Percentiles rank a stretch among this genome's conserved stretches.
Evolutionary conservation across 192 early-diverging fungal species (phyloP).

Genomic region (Chytriomyces confervae): DNA sequence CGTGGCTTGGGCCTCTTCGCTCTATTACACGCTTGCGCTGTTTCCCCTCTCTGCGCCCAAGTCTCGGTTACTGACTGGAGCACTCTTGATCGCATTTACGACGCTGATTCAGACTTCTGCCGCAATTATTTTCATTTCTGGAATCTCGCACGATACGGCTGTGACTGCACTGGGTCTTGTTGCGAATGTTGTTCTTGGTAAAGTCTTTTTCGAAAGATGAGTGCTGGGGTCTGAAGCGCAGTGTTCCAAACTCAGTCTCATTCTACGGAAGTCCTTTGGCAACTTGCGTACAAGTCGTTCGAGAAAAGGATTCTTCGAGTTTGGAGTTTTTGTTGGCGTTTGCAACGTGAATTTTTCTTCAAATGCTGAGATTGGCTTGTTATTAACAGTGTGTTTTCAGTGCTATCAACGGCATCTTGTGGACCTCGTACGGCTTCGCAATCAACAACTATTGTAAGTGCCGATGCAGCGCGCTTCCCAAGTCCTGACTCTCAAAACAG

Average conservation of each 20-base stretch:
- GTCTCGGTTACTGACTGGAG: not conserved
- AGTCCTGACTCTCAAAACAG: not conserved
- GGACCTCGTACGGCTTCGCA: too few species aligned
- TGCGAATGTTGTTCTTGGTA: slow-evolving; percentile 10
- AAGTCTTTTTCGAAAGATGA: not conserved
- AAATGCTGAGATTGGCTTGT: not conserved
- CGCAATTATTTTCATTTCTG: not conserved
- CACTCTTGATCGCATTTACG: not conserved
- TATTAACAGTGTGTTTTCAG: too few species aligned
- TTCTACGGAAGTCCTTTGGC: slow-evolving; percentile 8
- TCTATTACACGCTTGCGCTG: not conserved
- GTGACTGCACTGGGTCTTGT: not conserved
- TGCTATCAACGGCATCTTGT: too few species aligned
- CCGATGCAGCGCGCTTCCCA: not conserved
- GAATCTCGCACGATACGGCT: not conserved
- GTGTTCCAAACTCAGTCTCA: not conserved
- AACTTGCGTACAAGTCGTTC: not conserved
- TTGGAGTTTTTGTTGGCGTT: not conserved
- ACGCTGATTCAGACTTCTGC: not conserved
- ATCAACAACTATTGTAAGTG: not conserved
- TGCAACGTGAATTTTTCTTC: not conserved
- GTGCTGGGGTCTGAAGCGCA: not conserved
- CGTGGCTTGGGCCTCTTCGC: not conserved
- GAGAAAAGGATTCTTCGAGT: slow-evolving; percentile 9
- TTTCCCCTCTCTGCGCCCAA: not conserved